Evolutionary conservation across 1,284 basidiomycete genomes (phyloP), one percentile per base, ranked within the genome.

Genomic region (Fomitiporia mediterranea): DNA sequence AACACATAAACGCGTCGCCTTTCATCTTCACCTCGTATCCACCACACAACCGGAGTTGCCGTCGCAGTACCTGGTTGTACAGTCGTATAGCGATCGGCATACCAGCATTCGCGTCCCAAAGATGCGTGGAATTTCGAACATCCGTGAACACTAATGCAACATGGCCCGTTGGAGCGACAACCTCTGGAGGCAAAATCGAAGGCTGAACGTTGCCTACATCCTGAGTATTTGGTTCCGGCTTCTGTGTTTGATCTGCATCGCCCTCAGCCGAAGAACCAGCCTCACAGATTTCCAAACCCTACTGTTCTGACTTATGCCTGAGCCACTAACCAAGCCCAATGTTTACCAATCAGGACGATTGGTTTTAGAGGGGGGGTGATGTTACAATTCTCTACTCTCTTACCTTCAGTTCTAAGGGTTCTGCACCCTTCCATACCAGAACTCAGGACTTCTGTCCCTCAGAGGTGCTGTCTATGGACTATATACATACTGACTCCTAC

Each of bases 21-120:
- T 99, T 97, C 19, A 97, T 99, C 73, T 99, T 99, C 66, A 98
- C 96, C 72, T 98, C 95, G 71, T 98, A 99, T 0, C 97, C 96
- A 40, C 94, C 95, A 66, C 95, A 96, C 51, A 91, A 79, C 28
- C 95, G 84, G 43, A 99, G 74, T 63, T 92, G 88, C 7, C 95
- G 81, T 21, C 96, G 86, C 57, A 99, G 79, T 11, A 98, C 76
- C 58, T 77, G 81, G 69, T 98, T 97, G 74, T 99, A 97, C 66
- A 94, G 73, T 37, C 88, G 83, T 80, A 98, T 97, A 1, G 96
- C 95, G 0, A 90, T 89, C 43, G 90, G 86, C 96, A 99, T 99
- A 3, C 95, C 94, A 0, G 89, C 84, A 66, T 98, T 99, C 47
- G 87, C 89, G 68, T 99, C 97, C 97, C 97, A 99, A 2, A 99